These are phyloP conservation scores for Allomyces arbusculus DNA, from an alignment of 192 early-diverging fungal genomes.

Conservation along the genomic window DNA sequence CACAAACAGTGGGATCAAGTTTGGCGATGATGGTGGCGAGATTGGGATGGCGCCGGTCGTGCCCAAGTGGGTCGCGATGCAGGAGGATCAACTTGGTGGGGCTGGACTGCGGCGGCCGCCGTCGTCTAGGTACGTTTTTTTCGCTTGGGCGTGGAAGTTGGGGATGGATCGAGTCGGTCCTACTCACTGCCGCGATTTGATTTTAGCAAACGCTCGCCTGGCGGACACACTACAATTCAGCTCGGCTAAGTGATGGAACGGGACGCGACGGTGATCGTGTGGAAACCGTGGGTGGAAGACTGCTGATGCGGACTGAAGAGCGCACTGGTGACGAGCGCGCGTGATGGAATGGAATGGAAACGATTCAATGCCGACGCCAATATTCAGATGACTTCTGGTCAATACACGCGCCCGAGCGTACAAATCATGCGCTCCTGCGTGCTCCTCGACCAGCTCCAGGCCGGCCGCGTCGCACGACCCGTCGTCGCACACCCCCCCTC, in stretches of 20 bases:
- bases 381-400: too few species aligned
- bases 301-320: too few species aligned
- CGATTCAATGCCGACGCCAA: too few species aligned
- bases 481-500: too few species aligned
- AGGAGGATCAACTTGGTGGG: not conserved
- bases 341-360: too few species aligned
- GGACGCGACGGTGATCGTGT: too few species aligned
- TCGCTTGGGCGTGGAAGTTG: not conserved
- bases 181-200: not conserved
- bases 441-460: too few species aligned
- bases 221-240: not conserved
- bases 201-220: not conserved
- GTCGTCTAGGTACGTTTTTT: not conserved
- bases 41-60: not conserved
- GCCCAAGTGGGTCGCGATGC: not conserved
- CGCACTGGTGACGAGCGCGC: too few species aligned
- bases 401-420: too few species aligned
- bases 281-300: too few species aligned
- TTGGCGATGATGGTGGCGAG: not conserved
- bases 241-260: not conserved
- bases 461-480: too few species aligned
- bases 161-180: not conserved
- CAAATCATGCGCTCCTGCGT: too few species aligned
- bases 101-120: not conserved
- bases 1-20: not conserved